Evolutionary conservation across 2,329 filamentous ascomycete genomes (phyloP).

Genomic region (Sordariomycetes sp.): DNA sequence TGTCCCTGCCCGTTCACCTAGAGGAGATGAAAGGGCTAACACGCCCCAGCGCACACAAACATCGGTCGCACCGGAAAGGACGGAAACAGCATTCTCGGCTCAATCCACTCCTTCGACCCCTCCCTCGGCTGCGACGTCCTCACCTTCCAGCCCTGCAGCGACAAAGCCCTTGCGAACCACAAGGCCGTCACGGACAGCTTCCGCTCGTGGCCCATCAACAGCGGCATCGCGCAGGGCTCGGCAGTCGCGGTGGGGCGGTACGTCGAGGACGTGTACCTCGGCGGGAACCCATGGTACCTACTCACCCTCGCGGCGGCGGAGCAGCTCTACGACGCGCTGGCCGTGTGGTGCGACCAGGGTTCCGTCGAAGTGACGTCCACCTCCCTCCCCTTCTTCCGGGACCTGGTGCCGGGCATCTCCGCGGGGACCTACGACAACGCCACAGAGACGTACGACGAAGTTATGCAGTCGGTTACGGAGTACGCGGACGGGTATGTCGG

Average conservation of each 20-base stretch:
- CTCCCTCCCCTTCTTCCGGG: slow-evolving; percentile 63
- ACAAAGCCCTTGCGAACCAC: slow-evolving; percentile 61
- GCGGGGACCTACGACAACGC: slow-evolving; percentile 50
- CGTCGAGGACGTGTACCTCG: slow-evolving; percentile 63
- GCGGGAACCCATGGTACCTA: slow-evolving; percentile 75
- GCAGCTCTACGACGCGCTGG: slow-evolving; percentile 66
- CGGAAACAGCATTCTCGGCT: slow-evolving; percentile 56
- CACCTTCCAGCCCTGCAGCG: slow-evolving; percentile 72
- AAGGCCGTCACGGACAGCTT: slow-evolving; percentile 69
- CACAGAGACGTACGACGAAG: slow-evolving; percentile 35
- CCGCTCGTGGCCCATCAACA: slow-evolving; percentile 60
- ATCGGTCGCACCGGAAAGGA: slow-evolving; percentile 59
- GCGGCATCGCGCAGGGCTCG: slow-evolving; percentile 44
- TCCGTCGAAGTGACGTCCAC: slow-evolving; percentile 53
- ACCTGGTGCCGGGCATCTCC: slow-evolving; percentile 45
- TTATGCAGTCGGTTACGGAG: slow-evolving; percentile 44
- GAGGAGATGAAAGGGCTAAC: neutral
- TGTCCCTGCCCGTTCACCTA: slow-evolving; percentile 8
- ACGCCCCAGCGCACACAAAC: slow-evolving; percentile 37
- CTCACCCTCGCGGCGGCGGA: slow-evolving; percentile 69
- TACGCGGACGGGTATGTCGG: slow-evolving; percentile 53
- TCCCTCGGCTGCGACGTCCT: slow-evolving; percentile 51
- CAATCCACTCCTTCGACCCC: slow-evolving; percentile 62
- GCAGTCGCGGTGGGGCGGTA: slow-evolving; percentile 59
- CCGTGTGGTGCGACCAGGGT: slow-evolving; percentile 55